Evolutionary conservation across 2,329 filamentous ascomycete genomes (phyloP).

Genomic region (Nigrospora osmanthi): DNA sequence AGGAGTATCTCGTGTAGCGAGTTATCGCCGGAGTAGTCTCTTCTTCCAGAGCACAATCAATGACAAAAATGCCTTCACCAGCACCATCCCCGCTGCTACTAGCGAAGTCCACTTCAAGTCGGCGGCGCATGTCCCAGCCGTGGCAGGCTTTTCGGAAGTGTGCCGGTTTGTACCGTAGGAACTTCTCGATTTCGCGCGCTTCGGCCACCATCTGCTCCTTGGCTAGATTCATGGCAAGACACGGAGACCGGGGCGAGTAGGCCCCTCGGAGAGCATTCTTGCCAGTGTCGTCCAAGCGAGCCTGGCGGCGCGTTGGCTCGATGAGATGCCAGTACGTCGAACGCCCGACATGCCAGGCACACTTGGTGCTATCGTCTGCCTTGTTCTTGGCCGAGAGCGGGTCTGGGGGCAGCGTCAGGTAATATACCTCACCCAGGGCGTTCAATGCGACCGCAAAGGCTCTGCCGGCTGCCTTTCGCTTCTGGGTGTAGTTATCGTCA

Average conservation of each 20-base stretch:
- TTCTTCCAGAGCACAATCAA: slow-evolving; percentile 64
- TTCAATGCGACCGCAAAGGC: slow-evolving; percentile 94
- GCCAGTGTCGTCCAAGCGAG: slow-evolving; percentile 65
- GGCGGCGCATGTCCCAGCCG: slow-evolving; percentile 88
- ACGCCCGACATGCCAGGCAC: slow-evolving; percentile 75
- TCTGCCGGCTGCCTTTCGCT: slow-evolving; percentile 60
- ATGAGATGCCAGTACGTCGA: slow-evolving; percentile 74
- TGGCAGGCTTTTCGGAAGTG: slow-evolving; percentile 73
- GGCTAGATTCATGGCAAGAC: slow-evolving; percentile 62
- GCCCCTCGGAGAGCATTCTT: slow-evolving; percentile 60
- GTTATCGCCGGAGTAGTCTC: slow-evolving; percentile 34
- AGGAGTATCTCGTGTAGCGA: slow-evolving; percentile 15
- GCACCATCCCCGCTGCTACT: slow-evolving; percentile 68
- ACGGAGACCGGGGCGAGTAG: slow-evolving; percentile 75
- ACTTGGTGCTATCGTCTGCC: slow-evolving; percentile 49
- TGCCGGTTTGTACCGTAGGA: slow-evolving; percentile 62
- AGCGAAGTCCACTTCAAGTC: slow-evolving; percentile 82
- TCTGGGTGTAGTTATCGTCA: slow-evolving; percentile 72
- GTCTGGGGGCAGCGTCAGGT: slow-evolving; percentile 64
- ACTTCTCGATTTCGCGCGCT: slow-evolving; percentile 74
- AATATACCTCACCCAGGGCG: slow-evolving; percentile 86
- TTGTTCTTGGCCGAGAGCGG: slow-evolving; percentile 40
- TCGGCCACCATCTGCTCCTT: slow-evolving; percentile 66
- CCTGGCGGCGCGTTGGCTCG: slow-evolving; percentile 66
- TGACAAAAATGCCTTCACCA: slow-evolving; percentile 69